Conservation (phyloP, 768 basidiomycete genomes). For the Tephrocybe sp. region DNA sequence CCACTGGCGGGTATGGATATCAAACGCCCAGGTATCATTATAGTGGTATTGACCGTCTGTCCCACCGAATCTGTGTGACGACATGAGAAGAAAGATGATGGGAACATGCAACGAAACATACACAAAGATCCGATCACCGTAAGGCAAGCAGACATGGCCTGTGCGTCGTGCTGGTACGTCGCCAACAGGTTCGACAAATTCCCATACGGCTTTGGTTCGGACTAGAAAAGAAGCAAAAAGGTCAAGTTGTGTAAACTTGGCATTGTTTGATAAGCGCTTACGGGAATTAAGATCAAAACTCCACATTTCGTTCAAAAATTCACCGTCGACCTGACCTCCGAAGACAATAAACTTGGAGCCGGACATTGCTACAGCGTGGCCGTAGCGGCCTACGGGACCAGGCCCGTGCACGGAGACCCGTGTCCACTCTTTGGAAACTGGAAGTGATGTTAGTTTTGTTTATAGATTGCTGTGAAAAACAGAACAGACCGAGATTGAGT, state of each 20-base stretch:
- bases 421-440: constrained; percentile 96
- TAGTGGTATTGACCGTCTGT: constrained; percentile 99
- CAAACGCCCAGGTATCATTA: constrained; percentile 97
- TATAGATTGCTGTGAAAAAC: constrained; percentile 3
- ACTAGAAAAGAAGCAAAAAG: constrained; percentile 43
- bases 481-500: constrained; percentile 80
- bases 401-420: constrained; percentile 74
- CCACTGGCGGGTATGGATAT: constrained; percentile 78
- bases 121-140: constrained; percentile 82
- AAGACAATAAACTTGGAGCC: constrained; percentile 92
- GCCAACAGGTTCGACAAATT: constrained; percentile 62
- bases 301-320: constrained; percentile 95
- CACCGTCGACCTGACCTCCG: constrained; percentile 93
- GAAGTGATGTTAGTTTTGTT: constrained; percentile 3
- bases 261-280: constrained; percentile 38
- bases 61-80: constrained; percentile 78
- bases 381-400: constrained; percentile 86
- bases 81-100: constrained; percentile 9
- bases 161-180: constrained; percentile 80
- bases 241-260: no score
- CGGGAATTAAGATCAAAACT: constrained; percentile 92
- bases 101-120: constrained; percentile 34
- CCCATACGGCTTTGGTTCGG: constrained; percentile 82
- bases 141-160: constrained; percentile 85
- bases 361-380: constrained; percentile 91